Evolutionary conservation across 768 basidiomycete species (phyloP).

Genomic region (Pholiota molesta): DNA sequence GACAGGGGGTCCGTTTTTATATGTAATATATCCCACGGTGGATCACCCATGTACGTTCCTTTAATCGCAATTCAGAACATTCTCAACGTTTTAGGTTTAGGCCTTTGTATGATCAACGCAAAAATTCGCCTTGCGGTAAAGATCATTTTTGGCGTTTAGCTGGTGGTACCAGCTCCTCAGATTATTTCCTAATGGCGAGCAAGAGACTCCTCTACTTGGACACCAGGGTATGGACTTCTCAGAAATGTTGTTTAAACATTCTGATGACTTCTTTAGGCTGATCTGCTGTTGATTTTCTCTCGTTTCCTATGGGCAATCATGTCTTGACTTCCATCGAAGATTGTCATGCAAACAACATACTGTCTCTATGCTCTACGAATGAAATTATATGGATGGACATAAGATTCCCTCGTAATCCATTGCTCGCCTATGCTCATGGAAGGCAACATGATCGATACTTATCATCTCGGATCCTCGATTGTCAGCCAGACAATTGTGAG

Average conservation of each 20-base stretch:
- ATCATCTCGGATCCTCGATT: constrained; percentile 34
- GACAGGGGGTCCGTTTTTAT: constrained; percentile 55
- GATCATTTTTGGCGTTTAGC: constrained; percentile 59
- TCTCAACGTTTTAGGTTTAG: neutral
- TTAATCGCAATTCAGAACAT: neutral
- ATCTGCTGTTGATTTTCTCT: constrained; percentile 24
- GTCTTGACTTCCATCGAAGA: constrained; percentile 59
- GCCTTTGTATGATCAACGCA: neutral
- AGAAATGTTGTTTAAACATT: neutral
- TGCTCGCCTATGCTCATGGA: constrained; percentile 64
- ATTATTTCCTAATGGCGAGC: constrained; percentile 52
- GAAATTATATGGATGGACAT: constrained; percentile 74
- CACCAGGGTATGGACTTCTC: constrained; percentile 49
- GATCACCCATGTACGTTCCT: constrained; percentile 42
- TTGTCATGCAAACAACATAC: constrained; percentile 40
- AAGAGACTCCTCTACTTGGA: constrained; percentile 49
- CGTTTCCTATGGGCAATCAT: constrained; percentile 34
- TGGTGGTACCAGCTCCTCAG: constrained; percentile 32
- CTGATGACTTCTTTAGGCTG: constrained; percentile 14
- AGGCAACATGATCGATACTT: constrained; percentile 65
- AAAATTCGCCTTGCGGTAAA: neutral
- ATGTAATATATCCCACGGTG: constrained; percentile 39
- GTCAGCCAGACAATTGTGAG: neutral
- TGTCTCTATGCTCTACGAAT: constrained; percentile 61
- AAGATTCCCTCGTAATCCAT: constrained; percentile 56